Base-by-base conservation (phyloP, 2,329 filamentous ascomycete species). In the Sporothrix variecibatus region DNA sequence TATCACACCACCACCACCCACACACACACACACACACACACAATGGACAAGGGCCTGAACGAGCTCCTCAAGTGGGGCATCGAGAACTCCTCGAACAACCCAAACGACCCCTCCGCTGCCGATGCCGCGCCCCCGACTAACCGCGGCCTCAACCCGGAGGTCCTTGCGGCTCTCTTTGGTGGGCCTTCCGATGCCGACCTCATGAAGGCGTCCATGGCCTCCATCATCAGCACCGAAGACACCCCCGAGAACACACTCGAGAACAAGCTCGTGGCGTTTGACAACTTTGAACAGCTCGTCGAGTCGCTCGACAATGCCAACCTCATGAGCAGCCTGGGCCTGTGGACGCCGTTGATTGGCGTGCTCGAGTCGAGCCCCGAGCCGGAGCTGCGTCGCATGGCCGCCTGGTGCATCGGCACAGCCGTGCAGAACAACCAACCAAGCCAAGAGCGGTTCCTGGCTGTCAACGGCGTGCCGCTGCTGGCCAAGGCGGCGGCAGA, bases 251-350 rank as follows among this genome's bases (percentile, higher is more conserved):
- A 90, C 9, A 88, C 89, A 3, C 86, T 95, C 69, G 92, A 94
- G 60, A 89, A 94, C 83, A 94, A 93, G 82, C 84, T 97, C 72
- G 89, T 91, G 74, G 95, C 95, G 51, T 97, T 97, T 83, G 95
- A 97, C 87, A 97, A 98, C 84, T 92, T 98, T 76, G 95, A 97
- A 85, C 94, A 97, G 82, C 86, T 97, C 75, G 92, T 98, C 79
- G 94, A 98, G 85, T 91, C 89, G 76, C 90, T 98, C 78, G 96
- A 99, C 86, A 99, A 99, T 82, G 95, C 96, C 74, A 99, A 98
- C 86, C 97, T 98, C 84, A 89, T 99, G 78, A 91, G 91, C 77
- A 88, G 88, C 38, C 85, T 98, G 26, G 88, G 88, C 7, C 87
- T 98, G 43, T 99, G 96, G 96, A 88, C 89, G 12, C 94, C 94